Percentiles rank a stretch among this genome's conserved stretches.
Conservation (phyloP, 768 basidiomycete species). For the Tylopilus felleus region DNA sequence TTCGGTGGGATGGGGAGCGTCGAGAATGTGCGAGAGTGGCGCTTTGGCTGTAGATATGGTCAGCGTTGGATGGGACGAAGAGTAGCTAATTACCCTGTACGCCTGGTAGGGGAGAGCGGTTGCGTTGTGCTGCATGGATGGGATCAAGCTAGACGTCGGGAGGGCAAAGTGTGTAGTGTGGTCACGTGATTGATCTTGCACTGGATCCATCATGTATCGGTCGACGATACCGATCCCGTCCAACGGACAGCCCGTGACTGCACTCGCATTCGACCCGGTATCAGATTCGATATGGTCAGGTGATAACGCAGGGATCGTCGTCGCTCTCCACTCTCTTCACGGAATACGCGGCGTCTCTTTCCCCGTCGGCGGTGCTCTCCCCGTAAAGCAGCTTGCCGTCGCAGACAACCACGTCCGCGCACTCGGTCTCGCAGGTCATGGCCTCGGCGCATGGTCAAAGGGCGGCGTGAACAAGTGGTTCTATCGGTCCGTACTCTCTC, state of each 20-base stretch:
- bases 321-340: constrained; percentile 61
- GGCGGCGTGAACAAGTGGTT: constrained; percentile 86
- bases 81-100: constrained; percentile 37
- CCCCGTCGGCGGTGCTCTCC: constrained; percentile 61
- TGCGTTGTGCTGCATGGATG: constrained; percentile 13
- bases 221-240: constrained; percentile 14
- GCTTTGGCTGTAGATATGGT: constrained; percentile 38
- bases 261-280: constrained; percentile 85
- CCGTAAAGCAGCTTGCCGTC: constrained; percentile 70
- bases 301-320: constrained; percentile 63
- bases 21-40: constrained; percentile 43
- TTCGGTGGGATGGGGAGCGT: constrained; percentile 24
- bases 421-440: constrained; percentile 52
- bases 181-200: constrained; percentile 16
- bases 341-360: constrained; percentile 71
- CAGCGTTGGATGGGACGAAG: neutral
- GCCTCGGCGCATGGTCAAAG: constrained; percentile 78
- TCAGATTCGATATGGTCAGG: constrained; percentile 91
- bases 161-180: neutral
- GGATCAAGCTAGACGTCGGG: neutral
- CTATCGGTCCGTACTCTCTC: constrained; percentile 48
- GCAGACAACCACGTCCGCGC: constrained; percentile 81
- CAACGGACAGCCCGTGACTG: constrained; percentile 52
- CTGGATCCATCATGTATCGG: constrained; percentile 19
- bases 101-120: constrained; percentile 47